Conservation (phyloP, 257 asterid genomes). For the Rehmannia glutinosa region DNA sequence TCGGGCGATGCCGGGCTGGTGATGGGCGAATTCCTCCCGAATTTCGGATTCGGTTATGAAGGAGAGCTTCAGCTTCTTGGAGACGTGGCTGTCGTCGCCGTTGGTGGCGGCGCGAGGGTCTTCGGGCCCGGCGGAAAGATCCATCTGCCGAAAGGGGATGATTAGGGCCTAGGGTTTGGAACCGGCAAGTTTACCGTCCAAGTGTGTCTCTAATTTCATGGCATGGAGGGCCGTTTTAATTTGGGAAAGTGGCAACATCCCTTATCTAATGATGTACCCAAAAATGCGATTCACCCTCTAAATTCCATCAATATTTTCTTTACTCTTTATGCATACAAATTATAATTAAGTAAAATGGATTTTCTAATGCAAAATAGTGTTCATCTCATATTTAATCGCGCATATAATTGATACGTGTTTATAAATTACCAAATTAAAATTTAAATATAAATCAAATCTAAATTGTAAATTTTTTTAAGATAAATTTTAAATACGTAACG, state of each 20-base stretch:
- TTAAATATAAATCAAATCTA: too few species aligned
- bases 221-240: not conserved
- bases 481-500: too few species aligned
- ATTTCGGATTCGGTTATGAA: slow-evolving; percentile 60
- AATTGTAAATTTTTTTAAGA: too few species aligned
- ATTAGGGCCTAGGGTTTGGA: slow-evolving; percentile 42
- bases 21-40: slow-evolving; percentile 69
- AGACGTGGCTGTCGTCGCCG: slow-evolving; percentile 37
- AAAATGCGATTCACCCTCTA: too few species aligned
- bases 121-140: slow-evolving; percentile 24
- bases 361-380: too few species aligned
- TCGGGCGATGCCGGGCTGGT: slow-evolving; percentile 65
- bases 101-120: slow-evolving; percentile 51
- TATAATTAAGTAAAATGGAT: too few species aligned
- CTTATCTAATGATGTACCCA: slow-evolving; percentile 9
- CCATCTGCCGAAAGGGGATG: slow-evolving; percentile 12
- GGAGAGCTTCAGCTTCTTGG: slow-evolving; percentile 61
- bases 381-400: too few species aligned
- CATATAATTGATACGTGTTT: too few species aligned
- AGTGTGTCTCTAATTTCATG: not conserved
- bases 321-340: too few species aligned
- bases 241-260: slow-evolving; percentile 17
- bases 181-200: slow-evolving; percentile 18
- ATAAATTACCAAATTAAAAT: too few species aligned
- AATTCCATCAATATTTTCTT: too few species aligned